Evolutionary conservation across 106 monocot genomes (phyloP).

Genomic region (Dendrobium huoshanense): DNA sequence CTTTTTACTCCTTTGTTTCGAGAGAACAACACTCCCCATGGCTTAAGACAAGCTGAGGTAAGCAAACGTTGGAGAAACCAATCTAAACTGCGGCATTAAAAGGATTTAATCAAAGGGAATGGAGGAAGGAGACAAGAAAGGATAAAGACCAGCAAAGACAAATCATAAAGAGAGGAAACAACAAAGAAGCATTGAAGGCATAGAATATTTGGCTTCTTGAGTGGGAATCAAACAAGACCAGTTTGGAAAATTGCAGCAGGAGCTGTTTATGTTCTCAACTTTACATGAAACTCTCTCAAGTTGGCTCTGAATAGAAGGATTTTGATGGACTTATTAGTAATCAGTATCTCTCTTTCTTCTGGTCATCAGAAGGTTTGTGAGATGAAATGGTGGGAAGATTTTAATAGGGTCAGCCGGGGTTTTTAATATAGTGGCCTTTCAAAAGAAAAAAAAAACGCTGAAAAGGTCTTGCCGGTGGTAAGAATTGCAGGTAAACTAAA

Average conservation of each 20-base stretch:
- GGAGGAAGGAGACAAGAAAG: neutral
- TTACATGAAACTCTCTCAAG: too few species aligned
- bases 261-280: neutral
- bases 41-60: neutral
- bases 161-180: neutral
- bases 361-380: too few species aligned
- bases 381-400: too few species aligned
- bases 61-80: neutral
- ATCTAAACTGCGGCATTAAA: too few species aligned
- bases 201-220: neutral
- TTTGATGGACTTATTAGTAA: too few species aligned
- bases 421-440: too few species aligned
- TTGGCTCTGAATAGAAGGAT: too few species aligned
- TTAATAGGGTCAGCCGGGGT: too few species aligned
- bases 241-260: neutral
- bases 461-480: too few species aligned
- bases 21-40: neutral
- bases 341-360: too few species aligned
- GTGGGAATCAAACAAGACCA: neutral
- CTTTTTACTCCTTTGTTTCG: neutral
- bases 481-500: too few species aligned
- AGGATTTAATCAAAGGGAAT: neutral
- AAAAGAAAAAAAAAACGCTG: too few species aligned
- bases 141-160: neutral
- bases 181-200: neutral